These are phyloP conservation scores for Antrodiella citrinella DNA, from an alignment of 768 basidiomycete genomes.

Conservation along the genomic window DNA sequence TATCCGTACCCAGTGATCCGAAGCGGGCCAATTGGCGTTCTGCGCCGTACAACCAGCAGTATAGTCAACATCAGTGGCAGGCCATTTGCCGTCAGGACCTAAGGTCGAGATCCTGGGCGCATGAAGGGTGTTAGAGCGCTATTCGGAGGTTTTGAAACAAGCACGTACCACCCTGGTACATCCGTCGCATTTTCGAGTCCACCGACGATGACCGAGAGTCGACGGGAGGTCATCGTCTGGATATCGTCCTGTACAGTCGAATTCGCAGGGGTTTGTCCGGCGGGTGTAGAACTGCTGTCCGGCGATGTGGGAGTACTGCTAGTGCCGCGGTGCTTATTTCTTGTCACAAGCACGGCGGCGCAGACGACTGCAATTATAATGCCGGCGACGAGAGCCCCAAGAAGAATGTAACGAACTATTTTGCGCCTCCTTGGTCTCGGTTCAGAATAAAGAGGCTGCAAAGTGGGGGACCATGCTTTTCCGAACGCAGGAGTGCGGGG, in stretches of 20 bases:
- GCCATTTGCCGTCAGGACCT: slow-evolving; percentile 38
- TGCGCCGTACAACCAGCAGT: slow-evolving; percentile 53
- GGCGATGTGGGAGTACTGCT: neutral
- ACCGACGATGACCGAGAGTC: slow-evolving; percentile 35
- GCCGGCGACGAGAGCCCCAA: neutral
- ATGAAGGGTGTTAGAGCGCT: neutral
- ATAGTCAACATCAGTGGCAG: slow-evolving; percentile 47
- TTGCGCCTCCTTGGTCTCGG: neutral
- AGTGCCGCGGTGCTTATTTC: neutral
- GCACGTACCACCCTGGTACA: slow-evolving; percentile 32
- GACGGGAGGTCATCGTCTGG: slow-evolving; percentile 27
- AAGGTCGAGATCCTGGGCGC: slow-evolving; percentile 38
- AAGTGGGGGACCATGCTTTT: neutral
- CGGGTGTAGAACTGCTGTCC: neutral
- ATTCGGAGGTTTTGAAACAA: neutral
- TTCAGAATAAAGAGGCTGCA: too few species aligned
- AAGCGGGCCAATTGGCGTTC: slow-evolving; percentile 63
- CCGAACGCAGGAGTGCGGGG: too few species aligned
- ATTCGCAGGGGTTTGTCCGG: neutral
- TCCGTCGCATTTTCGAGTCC: slow-evolving; percentile 24
- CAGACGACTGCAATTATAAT: neutral
- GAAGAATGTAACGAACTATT: neutral
- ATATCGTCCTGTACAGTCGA: slow-evolving; percentile 23
- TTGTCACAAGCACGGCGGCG: neutral
- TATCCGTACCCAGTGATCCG: slow-evolving; percentile 38